A percentile compares a stretch with the other conserved stretches of the same genome.
Conservation (phyloP, 768 basidiomycete species). For the Candolleomyces eurysporus region DNA sequence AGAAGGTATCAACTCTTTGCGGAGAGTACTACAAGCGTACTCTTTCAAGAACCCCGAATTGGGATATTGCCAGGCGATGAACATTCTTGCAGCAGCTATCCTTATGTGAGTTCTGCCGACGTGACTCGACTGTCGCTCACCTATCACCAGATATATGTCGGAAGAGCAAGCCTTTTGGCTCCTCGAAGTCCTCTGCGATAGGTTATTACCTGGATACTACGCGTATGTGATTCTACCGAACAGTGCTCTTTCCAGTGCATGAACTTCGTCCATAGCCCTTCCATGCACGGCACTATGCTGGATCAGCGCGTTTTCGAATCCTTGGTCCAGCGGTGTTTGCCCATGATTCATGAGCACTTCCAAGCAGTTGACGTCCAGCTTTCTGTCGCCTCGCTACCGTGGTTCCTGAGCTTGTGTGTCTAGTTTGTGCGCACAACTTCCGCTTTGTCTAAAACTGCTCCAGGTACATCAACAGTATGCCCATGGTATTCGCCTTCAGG, state of each 20-base stretch:
- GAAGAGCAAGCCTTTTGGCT: constrained; percentile 99
- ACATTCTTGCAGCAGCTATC: constrained; percentile 94
- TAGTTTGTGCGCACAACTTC: constrained; percentile 1
- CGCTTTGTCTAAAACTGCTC: neutral
- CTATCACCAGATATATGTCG: constrained; percentile 81
- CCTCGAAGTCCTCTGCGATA: constrained; percentile 90
- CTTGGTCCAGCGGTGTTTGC: constrained; percentile 83
- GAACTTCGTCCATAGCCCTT: constrained; percentile 54
- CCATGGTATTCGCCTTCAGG: constrained; percentile 96
- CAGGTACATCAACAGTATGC: constrained; percentile 91
- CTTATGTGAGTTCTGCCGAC: constrained; percentile 56
- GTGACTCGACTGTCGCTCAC: neutral
- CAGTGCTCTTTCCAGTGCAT: neutral
- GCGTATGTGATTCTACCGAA: constrained; percentile 48
- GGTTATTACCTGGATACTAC: constrained; percentile 96
- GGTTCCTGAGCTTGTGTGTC: constrained; percentile 94
- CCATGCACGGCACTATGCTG: constrained; percentile 98
- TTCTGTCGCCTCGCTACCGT: constrained; percentile 93
- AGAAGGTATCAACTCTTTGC: constrained; percentile 79
- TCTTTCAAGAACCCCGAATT: constrained; percentile 92
- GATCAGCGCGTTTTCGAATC: constrained; percentile 98
- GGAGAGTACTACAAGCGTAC: constrained; percentile 92
- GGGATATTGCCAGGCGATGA: constrained; percentile 99
- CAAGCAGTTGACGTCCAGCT: constrained; percentile 89
- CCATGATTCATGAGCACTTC: constrained; percentile 94